Evolutionary conservation across 352 stramenopile genomes (phyloP).

Genomic region (Phytophthora uliginosa): DNA sequence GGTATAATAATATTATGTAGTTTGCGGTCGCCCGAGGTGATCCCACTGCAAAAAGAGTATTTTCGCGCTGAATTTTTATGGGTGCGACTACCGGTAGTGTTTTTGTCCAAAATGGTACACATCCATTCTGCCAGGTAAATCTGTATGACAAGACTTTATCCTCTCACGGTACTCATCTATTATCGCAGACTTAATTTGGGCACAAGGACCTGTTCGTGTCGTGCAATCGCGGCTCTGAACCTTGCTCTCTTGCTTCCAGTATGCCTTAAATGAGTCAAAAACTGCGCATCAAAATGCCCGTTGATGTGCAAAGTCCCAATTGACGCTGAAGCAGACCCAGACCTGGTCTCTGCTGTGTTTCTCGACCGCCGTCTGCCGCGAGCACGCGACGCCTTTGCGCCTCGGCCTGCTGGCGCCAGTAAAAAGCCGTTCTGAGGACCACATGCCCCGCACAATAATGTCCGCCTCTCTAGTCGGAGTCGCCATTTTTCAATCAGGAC

Average conservation of each 20-base stretch:
- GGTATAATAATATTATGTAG: too few species aligned
- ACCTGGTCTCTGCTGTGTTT: slow-evolving; percentile 17
- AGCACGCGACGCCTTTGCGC: neutral
- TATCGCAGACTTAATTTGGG: neutral
- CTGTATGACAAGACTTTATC: neutral
- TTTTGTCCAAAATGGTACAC: slow-evolving; percentile 4
- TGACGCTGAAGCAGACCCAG: neutral
- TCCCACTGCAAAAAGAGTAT: neutral
- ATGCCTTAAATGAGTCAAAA: neutral
- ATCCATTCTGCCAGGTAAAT: neutral
- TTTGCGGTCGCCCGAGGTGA: too few species aligned
- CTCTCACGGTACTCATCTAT: neutral
- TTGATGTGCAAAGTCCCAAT: slow-evolving; percentile 28
- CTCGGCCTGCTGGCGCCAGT: slow-evolving; percentile 17
- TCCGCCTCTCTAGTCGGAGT: slow-evolving; percentile 23
- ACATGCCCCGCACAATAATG: neutral
- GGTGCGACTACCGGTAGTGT: neutral
- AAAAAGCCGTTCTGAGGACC: slow-evolving; percentile 8
- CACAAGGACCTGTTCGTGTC: neutral
- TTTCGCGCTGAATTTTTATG: neutral
- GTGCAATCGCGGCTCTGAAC: slow-evolving; percentile 17
- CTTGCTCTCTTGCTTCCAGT: slow-evolving; percentile 33
- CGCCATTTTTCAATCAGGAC: slow-evolving; percentile 35
- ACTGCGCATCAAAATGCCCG: slow-evolving; percentile 5
- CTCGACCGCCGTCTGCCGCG: slow-evolving; percentile 9